Base-by-base conservation (phyloP, 2,329 filamentous ascomycete genomes). In the Penicillium sp. region DNA sequence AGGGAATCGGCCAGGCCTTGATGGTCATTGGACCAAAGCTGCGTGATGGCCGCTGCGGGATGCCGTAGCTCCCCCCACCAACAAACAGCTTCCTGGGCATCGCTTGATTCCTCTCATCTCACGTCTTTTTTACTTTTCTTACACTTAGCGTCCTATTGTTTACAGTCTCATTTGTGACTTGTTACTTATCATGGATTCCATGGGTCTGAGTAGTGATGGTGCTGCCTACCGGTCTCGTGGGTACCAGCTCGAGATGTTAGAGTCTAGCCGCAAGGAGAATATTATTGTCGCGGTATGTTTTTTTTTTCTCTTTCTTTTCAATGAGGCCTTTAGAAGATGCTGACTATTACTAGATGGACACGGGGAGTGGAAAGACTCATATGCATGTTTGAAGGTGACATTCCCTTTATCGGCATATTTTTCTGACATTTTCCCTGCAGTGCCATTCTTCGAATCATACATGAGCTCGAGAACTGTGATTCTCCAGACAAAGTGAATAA, bases 231-330 rank as follows among this genome's bases (percentile, higher is more conserved):
- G 62, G 33, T 66, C 76, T 2, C 72, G 89, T 47, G 83, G 82
- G 1, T 93, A 93, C 66, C 89, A 93, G 73, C 69, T 83, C 21
- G 90, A 93, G 74, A 92, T 93, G 89, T 79, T 90, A 53, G 81
- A 88, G 58, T 82, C 84, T 67, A 91, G 88, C 66, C 77, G 90
- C 66, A 81, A 82, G 59, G 77, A 81, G 47, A 93, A 92, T 69
- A 83, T 88, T 33, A 90, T 93, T 63, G 85, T 91, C 53, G 85
- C 85, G 27, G 88, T 90, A 77, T 63, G 73, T 65, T 48, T 15
- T 19, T 31, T 33, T 33, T 15, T 27, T 8, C 9, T 29, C 4
- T 6, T 19, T 3, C 38, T 6, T 12, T 12, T 6, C 9, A 12
- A 12, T 39, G 19, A 35, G 29, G 10, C 2, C 8, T 43, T 43